These are phyloP conservation scores for Cladorrhinum samala DNA, from an alignment of 495 filamentous ascomycete genomes.

Conservation along the genomic window DNA sequence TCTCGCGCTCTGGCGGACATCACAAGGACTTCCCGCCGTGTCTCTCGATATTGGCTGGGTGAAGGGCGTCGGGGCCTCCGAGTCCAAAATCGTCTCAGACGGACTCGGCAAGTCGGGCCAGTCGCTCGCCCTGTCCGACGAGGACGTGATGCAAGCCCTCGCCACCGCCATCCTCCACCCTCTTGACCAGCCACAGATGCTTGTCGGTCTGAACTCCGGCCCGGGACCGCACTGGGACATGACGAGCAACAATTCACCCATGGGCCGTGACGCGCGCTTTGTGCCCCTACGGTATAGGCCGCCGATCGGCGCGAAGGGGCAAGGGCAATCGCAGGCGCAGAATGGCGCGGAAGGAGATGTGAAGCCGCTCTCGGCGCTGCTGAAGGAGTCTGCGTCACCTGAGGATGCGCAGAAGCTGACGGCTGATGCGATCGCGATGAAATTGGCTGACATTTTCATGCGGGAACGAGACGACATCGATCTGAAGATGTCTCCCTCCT, in stretches of 20 bases:
- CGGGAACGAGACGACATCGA: conserved; percentile 29
- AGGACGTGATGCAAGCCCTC: conserved; percentile 19
- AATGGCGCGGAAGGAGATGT: neutral
- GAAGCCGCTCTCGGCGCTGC: conserved; percentile 5
- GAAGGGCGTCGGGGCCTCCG: conserved; percentile 29
- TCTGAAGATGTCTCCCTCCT: conserved; percentile 15
- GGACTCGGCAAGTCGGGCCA: conserved; percentile 15
- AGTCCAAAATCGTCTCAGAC: conserved; percentile 8
- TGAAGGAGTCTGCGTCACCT: conserved; percentile 5
- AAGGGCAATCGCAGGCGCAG: neutral
- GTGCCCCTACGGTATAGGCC: conserved; percentile 12
- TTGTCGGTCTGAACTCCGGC: conserved; percentile 23
- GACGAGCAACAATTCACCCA: conserved; percentile 1
- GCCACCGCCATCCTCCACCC: conserved; percentile 20
- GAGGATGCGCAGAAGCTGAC: conserved; percentile 7
- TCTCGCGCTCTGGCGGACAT: conserved; percentile 14
- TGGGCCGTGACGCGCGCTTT: conserved; percentile 19
- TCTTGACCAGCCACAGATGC: conserved; percentile 11
- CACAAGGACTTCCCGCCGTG: conserved; percentile 27
- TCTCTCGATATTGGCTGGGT: conserved; percentile 44
- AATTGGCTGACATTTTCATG: conserved; percentile 31
- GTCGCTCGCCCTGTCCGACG: conserved; percentile 11
- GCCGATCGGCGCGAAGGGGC: neutral
- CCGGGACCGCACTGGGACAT: conserved; percentile 7
- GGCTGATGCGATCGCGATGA: conserved; percentile 15